Conservation (phyloP, 768 basidiomycete genomes). For the Hygrocybe coccinea region DNA sequence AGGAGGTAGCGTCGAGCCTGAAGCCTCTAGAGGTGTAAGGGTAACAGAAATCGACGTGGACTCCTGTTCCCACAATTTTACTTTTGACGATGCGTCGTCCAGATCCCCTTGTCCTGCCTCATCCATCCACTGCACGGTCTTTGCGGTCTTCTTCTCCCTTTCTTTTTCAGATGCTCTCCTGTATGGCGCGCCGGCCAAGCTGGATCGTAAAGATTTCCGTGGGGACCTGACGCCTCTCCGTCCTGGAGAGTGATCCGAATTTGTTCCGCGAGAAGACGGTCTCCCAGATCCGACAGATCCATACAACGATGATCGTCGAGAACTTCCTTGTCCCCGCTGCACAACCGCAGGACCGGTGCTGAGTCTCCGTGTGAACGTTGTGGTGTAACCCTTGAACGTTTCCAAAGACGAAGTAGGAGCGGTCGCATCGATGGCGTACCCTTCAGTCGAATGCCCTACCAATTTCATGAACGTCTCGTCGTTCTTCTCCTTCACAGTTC, state of each 20-base stretch:
- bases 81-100: conserved; percentile 49
- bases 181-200: conserved; percentile 54
- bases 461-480: conserved; percentile 64
- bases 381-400: conserved; percentile 47
- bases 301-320: conserved; percentile 39
- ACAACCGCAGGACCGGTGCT: conserved; percentile 47
- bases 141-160: conserved; percentile 50
- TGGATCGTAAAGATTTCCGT: conserved; percentile 68
- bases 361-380: conserved; percentile 44
- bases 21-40: conserved; percentile 35
- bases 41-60: conserved; percentile 32
- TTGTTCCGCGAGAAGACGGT: conserved; percentile 24
- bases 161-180: conserved; percentile 60
- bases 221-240: conserved; percentile 55
- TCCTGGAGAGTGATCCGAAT: conserved; percentile 51
- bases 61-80: conserved; percentile 19
- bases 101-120: conserved; percentile 79
- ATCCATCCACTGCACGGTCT: conserved; percentile 84
- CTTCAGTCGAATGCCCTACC: conserved; percentile 61
- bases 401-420: conserved; percentile 37
- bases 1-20: conserved; percentile 20
- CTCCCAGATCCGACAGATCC: conserved; percentile 22
- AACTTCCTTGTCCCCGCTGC: conserved; percentile 28
- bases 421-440: conserved; percentile 42
- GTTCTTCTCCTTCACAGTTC: conserved; percentile 57